Base-by-base conservation (phyloP, 2,329 filamentous ascomycete genomes). In the Neofusicoccum sp. region DNA sequence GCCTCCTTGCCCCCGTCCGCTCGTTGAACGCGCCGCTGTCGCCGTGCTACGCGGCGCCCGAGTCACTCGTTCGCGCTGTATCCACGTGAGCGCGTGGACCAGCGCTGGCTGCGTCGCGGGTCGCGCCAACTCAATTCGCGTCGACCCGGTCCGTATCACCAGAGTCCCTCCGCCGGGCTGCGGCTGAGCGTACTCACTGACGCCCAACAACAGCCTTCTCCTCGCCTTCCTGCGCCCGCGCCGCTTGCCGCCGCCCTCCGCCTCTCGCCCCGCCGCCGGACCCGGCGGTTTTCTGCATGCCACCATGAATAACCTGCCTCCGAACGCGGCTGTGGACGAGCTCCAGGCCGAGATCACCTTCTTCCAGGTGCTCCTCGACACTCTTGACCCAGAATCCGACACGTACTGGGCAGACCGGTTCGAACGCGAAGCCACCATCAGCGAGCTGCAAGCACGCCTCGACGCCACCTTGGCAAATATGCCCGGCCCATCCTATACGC, bases 291-390 rank as follows among this genome's bases (percentile, higher is more conserved):
- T 43, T 14, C 16, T 40, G 53, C 53, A 43, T 43, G 31, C 47
- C 4, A 44, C 20, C 58, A 60, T 60, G 58, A 53, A 36, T 20
- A 53, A 40, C 31, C 58, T 53, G n/a, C 38, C 47, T 7, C 38
- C 38, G 16, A 34, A 36, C 47, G 38, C 47, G 9, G 44, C 58
- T 30, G 40, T 31, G 16, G 47, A 60, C 14, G 47, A 60, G n/a
- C 14, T 58, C 16, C 44, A 60, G 33, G 28, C 41, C 11, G 60
- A 63, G 44, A 62, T 63, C 7, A 31, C 24, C 31, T 63, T 63
- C 38, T 16, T 38, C 24, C 26, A 40, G 14, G 36, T 62, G 6
- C 56, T 62, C 4, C 38, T 61, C 16, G 53, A 60, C 2, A 62
- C 54, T 5, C 30, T 51, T 14, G 62, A 62, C 43, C 26, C 43